Base-by-base conservation (phyloP, 352 stramenopile species). In the Globisporangium cystogenes region DNA sequence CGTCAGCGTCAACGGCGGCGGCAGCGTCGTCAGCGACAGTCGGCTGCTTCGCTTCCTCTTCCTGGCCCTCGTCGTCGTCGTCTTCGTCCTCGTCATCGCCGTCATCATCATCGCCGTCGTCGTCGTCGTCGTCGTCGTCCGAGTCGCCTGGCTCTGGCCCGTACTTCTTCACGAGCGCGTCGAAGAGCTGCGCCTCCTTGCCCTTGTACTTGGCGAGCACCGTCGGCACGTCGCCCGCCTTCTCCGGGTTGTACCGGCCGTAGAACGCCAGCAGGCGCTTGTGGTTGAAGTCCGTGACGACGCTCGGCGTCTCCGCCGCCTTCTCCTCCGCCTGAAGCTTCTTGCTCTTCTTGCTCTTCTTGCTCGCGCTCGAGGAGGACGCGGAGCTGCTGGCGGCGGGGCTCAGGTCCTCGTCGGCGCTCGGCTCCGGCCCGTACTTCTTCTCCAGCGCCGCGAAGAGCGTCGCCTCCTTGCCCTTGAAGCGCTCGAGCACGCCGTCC, bases 151-250 rank as follows among this genome's bases (percentile, higher is more conserved):
- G 82, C 49, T 93, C 82, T 0, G 82, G 82, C 4, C 82, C 83
- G 65, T 93, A 93, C 60, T 93, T 93, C 60, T 86, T 87, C 24
- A 90, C 78, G 31, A 93, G 66, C 10, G 81, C 78, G 27, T 90
- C 74, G 51, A 93, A 93, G 8, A 93, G 63, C 58, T 84, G 76
- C 16, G 68, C 74, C 53, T 93, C 83, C 31, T 90, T 91, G 59
- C 79, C 81, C 60, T 86, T 83, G 66, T 90, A 93, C 70, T 90
- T 90, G 58, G 49, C 45, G 31, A 93, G 65, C 62, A 90, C 72
- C 2, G 59, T 60, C 4, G 64, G 59, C 27, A 91, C 83, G 37
- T 90, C 78, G n/a, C 42, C 66, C 8, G 90, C 31, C 59, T 93
- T 93, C 16, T 87, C 74, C 1, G 78, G 76, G 58, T 93, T 93